Base-by-base conservation (phyloP, 495 filamentous ascomycete species). In the Echria macrotheca region DNA sequence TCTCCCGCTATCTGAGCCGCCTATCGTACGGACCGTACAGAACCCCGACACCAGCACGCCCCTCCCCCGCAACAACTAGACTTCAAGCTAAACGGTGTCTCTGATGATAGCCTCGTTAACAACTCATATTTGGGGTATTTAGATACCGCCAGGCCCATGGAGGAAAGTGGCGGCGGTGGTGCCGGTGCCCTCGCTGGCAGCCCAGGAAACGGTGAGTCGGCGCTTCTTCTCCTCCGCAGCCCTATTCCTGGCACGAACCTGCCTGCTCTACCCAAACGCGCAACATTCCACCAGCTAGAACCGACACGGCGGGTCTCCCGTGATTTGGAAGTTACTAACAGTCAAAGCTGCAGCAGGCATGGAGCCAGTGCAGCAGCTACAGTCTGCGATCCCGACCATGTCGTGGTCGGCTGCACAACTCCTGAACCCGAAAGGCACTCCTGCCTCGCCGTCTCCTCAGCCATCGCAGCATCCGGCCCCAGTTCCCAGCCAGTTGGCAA, bases 371-470 rank as follows among this genome's bases (percentile, higher is more conserved):
- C n/a, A n/a, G n/a, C n/a, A n/a, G n/a, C n/a, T n/a, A n/a, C n/a
- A n/a, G n/a, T n/a, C n/a, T n/a, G n/a, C n/a, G n/a, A n/a, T n/a
- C 12, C 35, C 17, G 45, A 43, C 31, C 44, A 61, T 64, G 63
- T 45, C 53, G 50, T 63, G 63, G 63, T 47, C 50, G 38, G 50
- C 58, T n/a, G 37, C 40, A 11, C 44, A 50, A 14, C 46, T 64
- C 28, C 50, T 66, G 35, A 59, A 66, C 50, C 63, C 63, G 21
- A 57, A 54, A 48, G 52, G 41, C 42, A 38, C 46, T 24, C n/a
- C 44, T 12, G 23, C 40, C 32, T 15, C 37, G n/a, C 33, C 51
- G 23, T 17, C 43, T 4, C 15, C 41, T 5, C 25, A 49, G 11
- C 50, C 41, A 5, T 40, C 58, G 17, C 60, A 53, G 47, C 50